Evolutionary conservation across 495 filamentous ascomycete genomes (phyloP).

Genomic region (Talaromyces ruber): DNA sequence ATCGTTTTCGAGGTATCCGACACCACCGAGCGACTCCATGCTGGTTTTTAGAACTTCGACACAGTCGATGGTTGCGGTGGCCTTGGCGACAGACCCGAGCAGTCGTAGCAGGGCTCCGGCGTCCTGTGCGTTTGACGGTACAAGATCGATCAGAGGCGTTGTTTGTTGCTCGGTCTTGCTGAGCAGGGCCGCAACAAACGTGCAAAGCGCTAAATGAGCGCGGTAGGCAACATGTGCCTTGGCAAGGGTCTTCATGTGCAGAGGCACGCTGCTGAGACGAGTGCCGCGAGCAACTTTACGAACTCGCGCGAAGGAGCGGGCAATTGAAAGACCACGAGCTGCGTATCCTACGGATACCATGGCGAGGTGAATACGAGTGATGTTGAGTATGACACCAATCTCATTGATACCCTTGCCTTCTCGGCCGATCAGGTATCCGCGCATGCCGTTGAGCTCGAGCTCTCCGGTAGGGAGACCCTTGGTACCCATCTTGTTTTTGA

Average conservation of each 20-base stretch:
- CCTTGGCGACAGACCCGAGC: slow-evolving; percentile 50
- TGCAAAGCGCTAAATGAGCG: slow-evolving; percentile 40
- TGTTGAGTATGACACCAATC: slow-evolving; percentile 50
- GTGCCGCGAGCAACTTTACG: slow-evolving; percentile 25
- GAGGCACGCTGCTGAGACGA: slow-evolving; percentile 32
- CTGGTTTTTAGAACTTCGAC: slow-evolving; percentile 41
- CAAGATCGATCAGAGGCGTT: not conserved
- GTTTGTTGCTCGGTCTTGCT: slow-evolving; percentile 28
- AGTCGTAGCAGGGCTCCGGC: slow-evolving; percentile 36
- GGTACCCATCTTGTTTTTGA: slow-evolving; percentile 58
- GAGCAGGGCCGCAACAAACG: slow-evolving; percentile 42
- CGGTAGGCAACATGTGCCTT: slow-evolving; percentile 30
- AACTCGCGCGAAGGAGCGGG: slow-evolving; percentile 41
- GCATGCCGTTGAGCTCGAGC: slow-evolving; percentile 44
- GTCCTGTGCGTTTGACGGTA: not conserved
- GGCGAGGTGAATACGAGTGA: slow-evolving; percentile 48
- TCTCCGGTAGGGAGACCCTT: slow-evolving; percentile 55
- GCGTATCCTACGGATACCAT: slow-evolving; percentile 40
- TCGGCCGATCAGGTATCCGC: slow-evolving; percentile 48
- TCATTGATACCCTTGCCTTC: slow-evolving; percentile 48
- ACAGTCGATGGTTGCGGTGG: slow-evolving; percentile 37
- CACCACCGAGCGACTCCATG: slow-evolving; percentile 55
- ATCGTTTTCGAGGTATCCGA: slow-evolving; percentile 55
- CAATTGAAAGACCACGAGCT: slow-evolving; percentile 44
- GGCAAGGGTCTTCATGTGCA: slow-evolving; percentile 49